A percentile compares a stretch with the other conserved stretches of the same genome.
phyloP scores from a whole-genome alignment of 768 basidiomycete species.

The Hemileccinum impolitum region DNA sequence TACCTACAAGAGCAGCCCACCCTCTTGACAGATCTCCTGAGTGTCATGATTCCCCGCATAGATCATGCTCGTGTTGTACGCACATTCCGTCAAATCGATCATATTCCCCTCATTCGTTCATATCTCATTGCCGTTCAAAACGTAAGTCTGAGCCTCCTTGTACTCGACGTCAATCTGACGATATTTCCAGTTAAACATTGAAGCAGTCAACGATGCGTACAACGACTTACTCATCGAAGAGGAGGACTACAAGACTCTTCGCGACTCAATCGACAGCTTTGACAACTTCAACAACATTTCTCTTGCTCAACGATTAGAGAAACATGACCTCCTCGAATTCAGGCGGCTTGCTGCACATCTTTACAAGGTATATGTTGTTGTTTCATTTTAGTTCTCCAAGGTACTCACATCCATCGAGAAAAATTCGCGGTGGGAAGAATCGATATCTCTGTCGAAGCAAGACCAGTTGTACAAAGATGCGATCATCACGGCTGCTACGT shows the following conservation, averaged over 20 bases:
- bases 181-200: conserved; percentile 76
- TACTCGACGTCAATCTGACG: not conserved
- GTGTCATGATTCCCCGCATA: conserved; percentile 89
- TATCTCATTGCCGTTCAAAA: conserved; percentile 98
- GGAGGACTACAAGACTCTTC: conserved; percentile 96
- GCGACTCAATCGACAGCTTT: conserved; percentile 97
- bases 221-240: conserved; percentile 98
- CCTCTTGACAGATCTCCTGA: conserved; percentile 88
- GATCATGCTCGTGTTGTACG: conserved; percentile 95
- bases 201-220: conserved; percentile 97
- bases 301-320: conserved; percentile 82
- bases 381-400: not conserved
- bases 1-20: conserved; percentile 93
- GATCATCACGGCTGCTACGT: conserved; percentile 88
- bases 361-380: conserved; percentile 66
- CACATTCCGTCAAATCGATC: conserved; percentile 93
- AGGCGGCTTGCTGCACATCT: conserved; percentile 90
- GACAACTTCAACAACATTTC: conserved; percentile 95
- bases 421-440: conserved; percentile 95
- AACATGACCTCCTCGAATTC: conserved; percentile 92
- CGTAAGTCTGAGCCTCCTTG: conserved; percentile 40
- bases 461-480: conserved; percentile 98
- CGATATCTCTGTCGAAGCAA: conserved; percentile 90
- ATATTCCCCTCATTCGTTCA: conserved; percentile 91
- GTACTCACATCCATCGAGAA: conserved; percentile 49